Evolutionary conservation across 805 yeast species (phyloP).

Genomic region (Teunomyces stri): DNA sequence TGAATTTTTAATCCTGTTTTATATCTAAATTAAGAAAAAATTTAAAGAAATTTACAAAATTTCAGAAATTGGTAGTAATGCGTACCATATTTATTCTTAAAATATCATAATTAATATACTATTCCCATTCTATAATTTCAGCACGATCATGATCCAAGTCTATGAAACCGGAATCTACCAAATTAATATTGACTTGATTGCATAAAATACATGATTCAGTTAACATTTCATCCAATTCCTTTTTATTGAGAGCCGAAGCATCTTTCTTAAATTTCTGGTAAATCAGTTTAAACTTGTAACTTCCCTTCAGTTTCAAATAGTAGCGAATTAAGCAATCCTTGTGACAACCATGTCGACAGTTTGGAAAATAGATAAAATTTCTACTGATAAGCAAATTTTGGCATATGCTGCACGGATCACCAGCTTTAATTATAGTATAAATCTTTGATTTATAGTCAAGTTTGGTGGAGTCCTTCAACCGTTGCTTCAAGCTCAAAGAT

Average conservation of each 20-base stretch:
- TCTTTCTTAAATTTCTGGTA: slow-evolving; percentile 53
- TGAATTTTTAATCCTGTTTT: too few species aligned
- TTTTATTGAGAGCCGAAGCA: slow-evolving; percentile 36
- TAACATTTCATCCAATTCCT: slow-evolving; percentile 59
- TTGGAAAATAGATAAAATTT: slow-evolving; percentile 76
- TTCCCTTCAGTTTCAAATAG: slow-evolving; percentile 57
- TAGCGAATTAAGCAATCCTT: slow-evolving; percentile 76
- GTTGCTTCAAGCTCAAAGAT: slow-evolving; percentile 54
- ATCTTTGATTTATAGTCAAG: slow-evolving; percentile 34
- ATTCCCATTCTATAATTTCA: slow-evolving; percentile 49
- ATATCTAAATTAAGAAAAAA: too few species aligned
- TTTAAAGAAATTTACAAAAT: too few species aligned
- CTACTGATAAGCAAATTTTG: slow-evolving; percentile 65
- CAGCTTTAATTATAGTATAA: slow-evolving; percentile 72
- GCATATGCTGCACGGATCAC: slow-evolving; percentile 78
- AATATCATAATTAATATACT: slow-evolving; percentile 19
- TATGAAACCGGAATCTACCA: slow-evolving; percentile 63
- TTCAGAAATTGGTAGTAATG: too few species aligned
- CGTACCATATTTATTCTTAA: too few species aligned
- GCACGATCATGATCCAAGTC: slow-evolving; percentile 30
- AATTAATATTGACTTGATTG: slow-evolving; percentile 67
- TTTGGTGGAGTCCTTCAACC: slow-evolving; percentile 48
- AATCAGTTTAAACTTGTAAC: slow-evolving; percentile 62
- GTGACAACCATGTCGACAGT: slow-evolving; percentile 85
- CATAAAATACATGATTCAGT: slow-evolving; percentile 72